Evolutionary conservation across 2,329 filamentous ascomycete genomes (phyloP).

Genomic region (Metarhizium guizhouense): DNA sequence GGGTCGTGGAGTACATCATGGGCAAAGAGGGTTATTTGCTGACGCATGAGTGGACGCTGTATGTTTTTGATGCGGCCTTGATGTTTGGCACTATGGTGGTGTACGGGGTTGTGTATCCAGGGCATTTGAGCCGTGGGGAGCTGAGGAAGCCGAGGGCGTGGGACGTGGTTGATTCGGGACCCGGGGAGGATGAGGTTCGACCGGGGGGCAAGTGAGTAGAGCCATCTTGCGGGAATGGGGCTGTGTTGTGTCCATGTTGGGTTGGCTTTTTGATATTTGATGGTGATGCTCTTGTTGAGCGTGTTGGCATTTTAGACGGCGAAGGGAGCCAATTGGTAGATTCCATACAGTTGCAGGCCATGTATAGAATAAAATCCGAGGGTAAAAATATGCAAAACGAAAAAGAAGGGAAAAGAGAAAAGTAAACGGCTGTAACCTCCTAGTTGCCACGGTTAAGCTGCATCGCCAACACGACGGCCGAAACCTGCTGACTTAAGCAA

Average conservation of each 20-base stretch:
- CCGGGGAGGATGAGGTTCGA: background rate
- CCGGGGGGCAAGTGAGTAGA: background rate
- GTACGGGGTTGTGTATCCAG: constrained; percentile 14
- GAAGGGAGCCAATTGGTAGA: too few species aligned
- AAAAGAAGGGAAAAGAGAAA: too few species aligned
- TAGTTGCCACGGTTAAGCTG: background rate
- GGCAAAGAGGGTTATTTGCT: constrained; percentile 31
- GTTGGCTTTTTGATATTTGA: background rate
- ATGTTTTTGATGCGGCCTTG: constrained; percentile 29
- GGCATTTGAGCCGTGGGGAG: background rate
- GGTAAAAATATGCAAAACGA: too few species aligned
- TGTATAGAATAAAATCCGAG: too few species aligned
- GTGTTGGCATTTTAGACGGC: too few species aligned
- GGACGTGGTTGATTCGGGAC: constrained; percentile 2
- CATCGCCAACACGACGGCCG: background rate
- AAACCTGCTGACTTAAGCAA: too few species aligned
- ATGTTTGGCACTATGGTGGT: constrained; percentile 15
- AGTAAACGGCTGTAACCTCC: too few species aligned
- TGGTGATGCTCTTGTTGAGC: background rate
- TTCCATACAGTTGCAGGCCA: too few species aligned
- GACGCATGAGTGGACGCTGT: constrained; percentile 31
- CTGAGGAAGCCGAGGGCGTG: constrained; percentile 1
- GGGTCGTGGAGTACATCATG: constrained; percentile 38
- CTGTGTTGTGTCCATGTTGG: too few species aligned
- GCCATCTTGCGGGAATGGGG: background rate